Evolutionary conservation across 345 rosid species (phyloP).

Genomic region (Eucalyptus shirleyi): DNA sequence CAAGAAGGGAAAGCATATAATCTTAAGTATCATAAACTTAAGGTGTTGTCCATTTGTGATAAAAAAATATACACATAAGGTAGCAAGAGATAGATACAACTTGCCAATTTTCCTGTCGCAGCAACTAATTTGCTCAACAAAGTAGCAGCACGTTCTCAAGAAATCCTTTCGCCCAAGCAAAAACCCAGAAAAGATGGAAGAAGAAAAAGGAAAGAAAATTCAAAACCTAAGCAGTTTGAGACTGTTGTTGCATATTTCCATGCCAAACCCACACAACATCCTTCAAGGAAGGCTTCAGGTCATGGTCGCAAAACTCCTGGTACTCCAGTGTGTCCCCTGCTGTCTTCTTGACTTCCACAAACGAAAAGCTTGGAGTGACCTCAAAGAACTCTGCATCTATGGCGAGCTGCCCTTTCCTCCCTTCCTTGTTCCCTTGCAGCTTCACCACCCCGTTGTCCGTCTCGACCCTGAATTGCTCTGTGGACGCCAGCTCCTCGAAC

Average conservation of each 20-base stretch:
- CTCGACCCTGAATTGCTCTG: constrained; percentile 33
- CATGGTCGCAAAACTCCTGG: constrained; percentile 42
- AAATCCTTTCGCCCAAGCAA: neutral
- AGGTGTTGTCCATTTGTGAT: neutral
- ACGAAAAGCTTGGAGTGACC: constrained; percentile 54
- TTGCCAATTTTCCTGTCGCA: neutral
- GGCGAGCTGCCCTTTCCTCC: constrained; percentile 74
- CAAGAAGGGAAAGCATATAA: neutral
- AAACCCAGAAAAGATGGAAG: neutral
- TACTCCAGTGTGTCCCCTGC: constrained; percentile 81
- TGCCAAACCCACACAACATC: constrained; percentile 95
- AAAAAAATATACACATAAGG: neutral
- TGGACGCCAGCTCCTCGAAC: constrained; percentile 54
- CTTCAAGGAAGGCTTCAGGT: constrained; percentile 60
- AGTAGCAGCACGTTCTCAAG: neutral
- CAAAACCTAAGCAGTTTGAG: neutral
- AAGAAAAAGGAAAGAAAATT: neutral
- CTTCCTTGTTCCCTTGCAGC: constrained; percentile 48
- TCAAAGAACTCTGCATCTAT: constrained; percentile 72
- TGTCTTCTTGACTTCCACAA: constrained; percentile 69
- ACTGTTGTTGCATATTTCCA: constrained; percentile 15
- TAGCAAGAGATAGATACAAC: neutral
- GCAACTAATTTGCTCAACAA: neutral
- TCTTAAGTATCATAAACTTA: neutral
- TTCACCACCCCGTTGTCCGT: constrained; percentile 45